Conservation (phyloP, 2,329 filamentous ascomycete genomes). For the Colletotrichum aenigma region DNA sequence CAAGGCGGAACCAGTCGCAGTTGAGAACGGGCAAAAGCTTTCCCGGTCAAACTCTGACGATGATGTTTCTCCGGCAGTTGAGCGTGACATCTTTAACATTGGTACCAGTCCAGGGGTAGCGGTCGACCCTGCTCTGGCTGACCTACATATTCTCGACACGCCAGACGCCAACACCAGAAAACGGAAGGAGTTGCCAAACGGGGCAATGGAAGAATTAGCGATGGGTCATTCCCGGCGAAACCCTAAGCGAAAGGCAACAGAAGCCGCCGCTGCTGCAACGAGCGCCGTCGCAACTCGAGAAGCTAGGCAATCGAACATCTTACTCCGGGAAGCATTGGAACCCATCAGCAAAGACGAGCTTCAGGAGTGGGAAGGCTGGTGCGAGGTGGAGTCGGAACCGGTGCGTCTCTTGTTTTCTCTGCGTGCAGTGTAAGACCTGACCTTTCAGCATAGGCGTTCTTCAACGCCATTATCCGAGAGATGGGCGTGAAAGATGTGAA, state of each 20-base stretch:
- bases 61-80: neutral
- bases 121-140: neutral
- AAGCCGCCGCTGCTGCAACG: constrained; percentile 29
- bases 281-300: neutral
- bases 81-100: neutral
- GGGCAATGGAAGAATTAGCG: neutral
- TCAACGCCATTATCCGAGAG: constrained; percentile 82
- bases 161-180: neutral
- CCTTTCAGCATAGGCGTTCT: constrained; percentile 65
- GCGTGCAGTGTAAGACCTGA: neutral
- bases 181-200: constrained; percentile 5
- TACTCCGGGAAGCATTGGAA: constrained; percentile 50
- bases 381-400: constrained; percentile 89
- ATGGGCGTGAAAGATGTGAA: constrained; percentile 77
- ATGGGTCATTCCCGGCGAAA: constrained; percentile 33
- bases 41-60: neutral
- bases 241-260: constrained; percentile 49
- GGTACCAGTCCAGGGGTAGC: neutral
- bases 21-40: neutral
- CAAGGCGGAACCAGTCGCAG: neutral
- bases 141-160: neutral
- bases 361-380: constrained; percentile 72
- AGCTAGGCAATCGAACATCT: constrained; percentile 34
- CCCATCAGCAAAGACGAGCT: constrained; percentile 57
- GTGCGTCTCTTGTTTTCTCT: constrained; percentile 50